Percentiles rank a stretch among this genome's conserved stretches.
Conservation (phyloP, 306 rosid genomes). For the Psophocarpus tetragonolobus region DNA sequence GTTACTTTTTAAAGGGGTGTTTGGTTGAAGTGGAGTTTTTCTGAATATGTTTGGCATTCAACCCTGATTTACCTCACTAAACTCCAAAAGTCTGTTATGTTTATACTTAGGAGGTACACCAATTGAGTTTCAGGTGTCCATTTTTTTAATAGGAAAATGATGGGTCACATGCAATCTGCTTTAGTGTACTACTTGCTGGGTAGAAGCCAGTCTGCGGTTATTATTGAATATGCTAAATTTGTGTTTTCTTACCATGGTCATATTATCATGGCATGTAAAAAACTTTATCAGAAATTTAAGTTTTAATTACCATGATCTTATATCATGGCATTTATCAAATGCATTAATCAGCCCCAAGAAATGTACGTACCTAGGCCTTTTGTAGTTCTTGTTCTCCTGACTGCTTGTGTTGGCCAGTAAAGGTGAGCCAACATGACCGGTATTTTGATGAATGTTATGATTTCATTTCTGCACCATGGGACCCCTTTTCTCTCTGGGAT, state of each 20-base stretch:
- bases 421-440: neutral
- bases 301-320: slow-evolving; percentile 13
- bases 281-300: neutral
- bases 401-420: slow-evolving; percentile 10
- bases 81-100: neutral
- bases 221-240: neutral
- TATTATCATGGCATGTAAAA: neutral
- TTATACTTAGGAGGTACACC: neutral
- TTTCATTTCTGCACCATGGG: neutral
- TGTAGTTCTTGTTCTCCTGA: neutral
- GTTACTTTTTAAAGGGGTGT: neutral
- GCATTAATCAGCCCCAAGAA: neutral
- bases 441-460: slow-evolving; percentile 1
- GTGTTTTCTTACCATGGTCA: slow-evolving; percentile 12
- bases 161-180: slow-evolving; percentile 9
- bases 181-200: slow-evolving; percentile 3
- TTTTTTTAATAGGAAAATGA: slow-evolving; percentile 1
- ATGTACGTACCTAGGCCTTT: neutral
- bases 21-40: neutral
- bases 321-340: neutral
- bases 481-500: neutral
- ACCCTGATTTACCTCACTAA: neutral
- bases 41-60: neutral
- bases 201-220: neutral
- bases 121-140: neutral